Evolutionary conservation across 2,329 filamentous ascomycete genomes (phyloP).

Genomic region (Penicillium sp.): DNA sequence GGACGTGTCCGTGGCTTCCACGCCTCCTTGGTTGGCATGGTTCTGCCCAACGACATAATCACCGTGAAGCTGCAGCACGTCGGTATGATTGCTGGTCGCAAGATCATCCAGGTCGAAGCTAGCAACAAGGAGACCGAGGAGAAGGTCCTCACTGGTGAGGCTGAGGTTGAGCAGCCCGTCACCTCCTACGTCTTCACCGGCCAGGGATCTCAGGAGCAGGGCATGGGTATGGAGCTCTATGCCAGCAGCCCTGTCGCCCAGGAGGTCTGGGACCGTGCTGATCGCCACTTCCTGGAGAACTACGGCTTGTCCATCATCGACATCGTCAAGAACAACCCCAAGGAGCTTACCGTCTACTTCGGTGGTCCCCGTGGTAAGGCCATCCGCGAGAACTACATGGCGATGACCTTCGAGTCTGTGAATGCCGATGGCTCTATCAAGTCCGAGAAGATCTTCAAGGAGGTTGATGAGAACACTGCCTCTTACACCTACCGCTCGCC

Average conservation of each 20-base stretch:
- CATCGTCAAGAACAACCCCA: constrained; percentile 99
- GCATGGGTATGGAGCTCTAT: constrained; percentile 99
- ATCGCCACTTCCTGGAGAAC: constrained; percentile 97
- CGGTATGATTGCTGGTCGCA: constrained; percentile 96
- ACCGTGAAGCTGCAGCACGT: constrained; percentile 94
- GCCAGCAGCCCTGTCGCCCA: constrained; percentile 89
- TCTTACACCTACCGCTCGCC: constrained; percentile 98
- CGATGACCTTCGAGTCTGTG: constrained; percentile 99
- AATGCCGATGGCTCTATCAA: constrained; percentile 88
- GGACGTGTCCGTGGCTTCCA: constrained; percentile 97
- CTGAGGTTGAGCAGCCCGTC: constrained; percentile 95
- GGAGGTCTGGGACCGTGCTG: constrained; percentile 96
- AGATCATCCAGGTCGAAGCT: constrained; percentile 98
- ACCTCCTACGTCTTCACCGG: constrained; percentile 98
- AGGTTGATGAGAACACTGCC: constrained; percentile 86
- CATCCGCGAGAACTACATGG: constrained; percentile 98
- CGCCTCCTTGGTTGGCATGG: constrained; percentile 96
- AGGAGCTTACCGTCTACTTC: constrained; percentile 97
- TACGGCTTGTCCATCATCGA: constrained; percentile 98
- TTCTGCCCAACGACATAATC: constrained; percentile 92
- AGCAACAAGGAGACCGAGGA: constrained; percentile 95
- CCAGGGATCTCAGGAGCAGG: constrained; percentile 97
- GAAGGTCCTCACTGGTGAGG: constrained; percentile 92
- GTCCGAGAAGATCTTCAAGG: constrained; percentile 99
- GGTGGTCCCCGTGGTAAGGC: constrained; percentile 95